Percentiles rank a stretch among this genome's conserved stretches.
Conservation (phyloP, 1,284 basidiomycete genomes). For the Apiotrichum mycotoxinovorans region DNA sequence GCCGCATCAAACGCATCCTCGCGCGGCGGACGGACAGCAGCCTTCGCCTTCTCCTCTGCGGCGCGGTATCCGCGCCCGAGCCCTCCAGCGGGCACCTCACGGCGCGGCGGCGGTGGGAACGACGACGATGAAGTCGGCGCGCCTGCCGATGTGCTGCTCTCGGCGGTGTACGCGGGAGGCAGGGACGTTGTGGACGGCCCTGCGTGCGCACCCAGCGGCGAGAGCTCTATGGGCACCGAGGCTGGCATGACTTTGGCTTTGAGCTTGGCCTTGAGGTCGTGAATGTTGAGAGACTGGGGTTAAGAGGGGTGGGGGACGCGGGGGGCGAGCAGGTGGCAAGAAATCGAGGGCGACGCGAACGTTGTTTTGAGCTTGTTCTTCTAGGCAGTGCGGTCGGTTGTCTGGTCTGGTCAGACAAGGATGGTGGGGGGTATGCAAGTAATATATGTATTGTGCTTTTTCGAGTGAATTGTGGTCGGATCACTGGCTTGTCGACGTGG, state of each 20-base stretch:
- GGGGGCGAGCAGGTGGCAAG: too few species aligned
- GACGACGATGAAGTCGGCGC: constrained; percentile 1
- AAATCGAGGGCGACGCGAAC: too few species aligned
- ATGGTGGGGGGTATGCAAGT: too few species aligned
- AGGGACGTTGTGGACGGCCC: neutral
- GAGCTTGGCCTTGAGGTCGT: too few species aligned
- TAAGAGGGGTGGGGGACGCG: too few species aligned
- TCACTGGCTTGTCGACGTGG: too few species aligned
- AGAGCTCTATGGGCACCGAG: neutral
- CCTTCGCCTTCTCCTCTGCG: constrained; percentile 44
- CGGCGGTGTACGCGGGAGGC: neutral
- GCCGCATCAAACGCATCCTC: constrained; percentile 40
- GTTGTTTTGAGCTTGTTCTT: too few species aligned
- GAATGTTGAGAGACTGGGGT: too few species aligned
- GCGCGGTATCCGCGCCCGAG: constrained; percentile 32
- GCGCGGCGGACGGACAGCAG: constrained; percentile 30
- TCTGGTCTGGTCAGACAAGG: too few species aligned
- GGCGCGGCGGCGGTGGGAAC: constrained; percentile 24
- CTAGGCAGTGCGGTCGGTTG: too few species aligned
- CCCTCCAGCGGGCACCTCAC: constrained; percentile 18
- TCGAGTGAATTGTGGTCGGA: too few species aligned
- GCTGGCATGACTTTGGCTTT: neutral
- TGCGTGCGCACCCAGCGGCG: neutral
- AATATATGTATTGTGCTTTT: too few species aligned
- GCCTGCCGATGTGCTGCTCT: neutral